These are phyloP conservation scores for Proteromonas lacertae DNA, from an alignment of 352 stramenopile genomes.

Conservation along the genomic window DNA sequence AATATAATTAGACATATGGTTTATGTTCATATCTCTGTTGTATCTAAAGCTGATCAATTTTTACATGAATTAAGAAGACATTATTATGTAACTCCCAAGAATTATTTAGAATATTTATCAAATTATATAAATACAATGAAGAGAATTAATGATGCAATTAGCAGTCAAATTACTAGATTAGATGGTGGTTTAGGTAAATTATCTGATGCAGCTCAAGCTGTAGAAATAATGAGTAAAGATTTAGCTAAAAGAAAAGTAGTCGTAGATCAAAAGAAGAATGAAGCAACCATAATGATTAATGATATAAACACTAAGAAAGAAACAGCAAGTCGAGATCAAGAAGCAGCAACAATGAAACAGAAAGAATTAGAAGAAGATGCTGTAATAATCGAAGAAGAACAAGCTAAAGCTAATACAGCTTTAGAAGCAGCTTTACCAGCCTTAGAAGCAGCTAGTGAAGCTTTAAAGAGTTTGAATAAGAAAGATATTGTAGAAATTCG, in stretches of 20 bases:
- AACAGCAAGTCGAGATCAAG: slow-evolving; percentile 47
- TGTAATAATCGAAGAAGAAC: slow-evolving; percentile 29
- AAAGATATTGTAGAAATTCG: slow-evolving; percentile 60
- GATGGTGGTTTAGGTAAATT: slow-evolving; percentile 46
- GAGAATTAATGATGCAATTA: slow-evolving; percentile 36
- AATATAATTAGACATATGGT: slow-evolving; percentile 27
- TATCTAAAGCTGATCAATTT: slow-evolving; percentile 54
- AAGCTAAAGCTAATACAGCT: slow-evolving; percentile 35
- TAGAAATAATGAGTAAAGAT: slow-evolving; percentile 46
- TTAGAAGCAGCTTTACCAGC: slow-evolving; percentile 47
- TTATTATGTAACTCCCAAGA: slow-evolving; percentile 44
- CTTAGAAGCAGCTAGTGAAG: slow-evolving; percentile 32
- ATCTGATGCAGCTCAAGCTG: slow-evolving; percentile 32
- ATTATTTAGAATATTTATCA: slow-evolving; percentile 35
- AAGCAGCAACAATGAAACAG: slow-evolving; percentile 40
- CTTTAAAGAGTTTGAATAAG: slow-evolving; percentile 36
- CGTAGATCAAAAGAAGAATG: slow-evolving; percentile 27
- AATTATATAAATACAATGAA: slow-evolving; percentile 31
- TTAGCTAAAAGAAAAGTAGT: slow-evolving; percentile 39
- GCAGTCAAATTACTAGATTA: slow-evolving; percentile 30
- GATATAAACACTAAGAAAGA: slow-evolving; percentile 46
- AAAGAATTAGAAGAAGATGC: slow-evolving; percentile 35
- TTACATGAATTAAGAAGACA: slow-evolving; percentile 26
- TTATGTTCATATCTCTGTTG: slow-evolving; percentile 23
- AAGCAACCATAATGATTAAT: slow-evolving; percentile 41